phyloP scores from a whole-genome alignment of 495 filamentous ascomycete genomes.

The Penicillium arizonense region DNA sequence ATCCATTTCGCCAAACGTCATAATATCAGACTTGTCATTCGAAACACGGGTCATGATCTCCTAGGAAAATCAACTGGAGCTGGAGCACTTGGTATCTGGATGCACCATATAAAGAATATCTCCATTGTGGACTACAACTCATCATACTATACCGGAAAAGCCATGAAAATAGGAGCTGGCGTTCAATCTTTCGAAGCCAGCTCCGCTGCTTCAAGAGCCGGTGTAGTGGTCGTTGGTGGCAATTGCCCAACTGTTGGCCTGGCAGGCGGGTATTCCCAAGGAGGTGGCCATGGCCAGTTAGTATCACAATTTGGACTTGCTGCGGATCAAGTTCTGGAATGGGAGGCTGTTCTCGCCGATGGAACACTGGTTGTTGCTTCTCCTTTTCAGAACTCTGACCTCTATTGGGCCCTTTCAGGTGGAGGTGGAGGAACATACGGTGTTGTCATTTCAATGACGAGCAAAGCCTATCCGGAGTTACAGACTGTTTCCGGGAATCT shows the following conservation, averaged over 20 bases:
- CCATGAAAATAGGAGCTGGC: not conserved
- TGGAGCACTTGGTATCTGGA: constrained; percentile 1
- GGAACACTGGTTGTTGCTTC: constrained; percentile 49
- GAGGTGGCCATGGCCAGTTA: constrained; percentile 58
- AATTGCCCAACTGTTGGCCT: constrained; percentile 20
- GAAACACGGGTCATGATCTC: constrained; percentile 1
- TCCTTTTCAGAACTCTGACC: constrained; percentile 48
- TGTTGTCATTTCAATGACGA: constrained; percentile 53
- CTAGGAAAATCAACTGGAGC: not conserved
- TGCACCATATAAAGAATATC: not conserved
- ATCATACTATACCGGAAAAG: not conserved
- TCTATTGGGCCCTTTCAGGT: constrained; percentile 67
- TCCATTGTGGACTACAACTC: not conserved
- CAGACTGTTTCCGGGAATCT: constrained; percentile 20
- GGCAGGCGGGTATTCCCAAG: constrained; percentile 54
- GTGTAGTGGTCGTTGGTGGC: constrained; percentile 7
- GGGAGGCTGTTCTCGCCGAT: constrained; percentile 52
- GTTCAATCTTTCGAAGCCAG: not conserved
- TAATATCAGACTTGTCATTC: constrained; percentile 1
- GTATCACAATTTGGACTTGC: constrained; percentile 51
- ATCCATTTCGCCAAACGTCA: not conserved
- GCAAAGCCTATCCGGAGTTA: constrained; percentile 37
- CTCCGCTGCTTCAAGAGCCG: not conserved
- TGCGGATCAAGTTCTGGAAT: constrained; percentile 60
- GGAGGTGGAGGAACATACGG: constrained; percentile 62